A percentile compares a stretch with the other conserved stretches of the same genome.
These are phyloP conservation scores for Halophytophthora batemanensis DNA, from an alignment of 352 stramenopile species.

Conservation along the genomic window DNA sequence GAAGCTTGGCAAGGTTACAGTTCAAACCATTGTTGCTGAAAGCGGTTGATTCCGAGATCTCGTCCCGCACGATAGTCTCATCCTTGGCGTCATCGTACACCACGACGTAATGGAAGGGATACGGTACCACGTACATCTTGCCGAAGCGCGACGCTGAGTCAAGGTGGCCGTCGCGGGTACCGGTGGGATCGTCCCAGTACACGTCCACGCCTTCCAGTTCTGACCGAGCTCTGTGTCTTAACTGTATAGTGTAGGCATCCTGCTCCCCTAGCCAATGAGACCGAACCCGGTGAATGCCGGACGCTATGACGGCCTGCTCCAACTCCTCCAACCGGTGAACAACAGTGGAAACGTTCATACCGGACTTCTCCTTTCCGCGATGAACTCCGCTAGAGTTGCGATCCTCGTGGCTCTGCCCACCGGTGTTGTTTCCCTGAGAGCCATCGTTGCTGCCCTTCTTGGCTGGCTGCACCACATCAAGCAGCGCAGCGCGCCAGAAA, in stretches of 20 bases:
- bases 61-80: constrained; percentile 25
- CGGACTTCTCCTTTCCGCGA: constrained; percentile 6
- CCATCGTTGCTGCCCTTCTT: neutral
- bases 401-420: no score
- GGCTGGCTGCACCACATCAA: constrained; percentile 6
- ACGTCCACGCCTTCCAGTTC: constrained; percentile 39
- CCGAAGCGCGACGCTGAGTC: constrained; percentile 30
- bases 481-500: constrained; percentile 32
- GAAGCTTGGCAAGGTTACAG: constrained; percentile 18
- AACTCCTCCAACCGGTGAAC: constrained; percentile 22
- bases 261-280: constrained; percentile 26
- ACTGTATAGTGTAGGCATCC: constrained; percentile 12
- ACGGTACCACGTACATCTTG: constrained; percentile 36
- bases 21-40: neutral
- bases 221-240: constrained; percentile 15
- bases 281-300: constrained; percentile 21
- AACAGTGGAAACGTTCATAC: constrained; percentile 5
- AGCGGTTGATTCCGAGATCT: constrained; percentile 1
- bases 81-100: constrained; percentile 38
- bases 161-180: constrained; percentile 6
- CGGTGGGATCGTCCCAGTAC: constrained; percentile 14
- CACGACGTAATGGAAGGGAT: constrained; percentile 38
- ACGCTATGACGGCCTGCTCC: constrained; percentile 17
- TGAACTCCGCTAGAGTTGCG: no score
- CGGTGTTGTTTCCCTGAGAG: no score